Evolutionary conservation across 441 rosid species (phyloP).

Genomic region (Lepidium campestre): DNA sequence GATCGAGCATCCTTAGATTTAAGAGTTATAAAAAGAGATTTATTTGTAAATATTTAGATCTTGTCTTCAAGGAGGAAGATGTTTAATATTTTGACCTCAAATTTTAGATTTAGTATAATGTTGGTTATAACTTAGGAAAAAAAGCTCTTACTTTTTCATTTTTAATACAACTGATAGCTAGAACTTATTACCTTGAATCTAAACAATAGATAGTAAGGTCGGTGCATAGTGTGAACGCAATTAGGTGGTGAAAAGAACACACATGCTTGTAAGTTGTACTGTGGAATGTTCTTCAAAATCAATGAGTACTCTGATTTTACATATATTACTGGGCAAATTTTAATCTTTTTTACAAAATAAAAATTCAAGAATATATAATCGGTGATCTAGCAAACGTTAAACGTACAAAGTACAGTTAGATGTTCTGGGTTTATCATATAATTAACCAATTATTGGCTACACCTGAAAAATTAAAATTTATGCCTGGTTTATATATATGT

Average conservation of each 20-base stretch:
- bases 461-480: constrained; percentile 6
- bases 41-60: neutral
- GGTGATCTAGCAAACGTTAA: constrained; percentile 16
- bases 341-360: neutral
- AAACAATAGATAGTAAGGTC: constrained; percentile 2
- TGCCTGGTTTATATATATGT: neutral
- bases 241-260: constrained; percentile 23
- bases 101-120: neutral
- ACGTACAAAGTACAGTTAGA: constrained; percentile 10
- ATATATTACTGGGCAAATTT: neutral
- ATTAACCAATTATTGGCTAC: neutral
- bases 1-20: neutral
- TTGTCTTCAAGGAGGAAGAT: neutral
- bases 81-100: neutral
- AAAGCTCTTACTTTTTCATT: neutral
- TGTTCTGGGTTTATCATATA: neutral
- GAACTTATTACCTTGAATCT: neutral
- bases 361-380: neutral
- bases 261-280: constrained; percentile 24
- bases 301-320: constrained; percentile 11
- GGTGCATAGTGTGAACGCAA: constrained; percentile 22
- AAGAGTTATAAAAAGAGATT: neutral
- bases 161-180: neutral
- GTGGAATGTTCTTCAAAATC: constrained; percentile 25
- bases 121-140: neutral